phyloP scores from a whole-genome alignment of 495 filamentous ascomycete genomes.

The Achaetomiella virescens region DNA sequence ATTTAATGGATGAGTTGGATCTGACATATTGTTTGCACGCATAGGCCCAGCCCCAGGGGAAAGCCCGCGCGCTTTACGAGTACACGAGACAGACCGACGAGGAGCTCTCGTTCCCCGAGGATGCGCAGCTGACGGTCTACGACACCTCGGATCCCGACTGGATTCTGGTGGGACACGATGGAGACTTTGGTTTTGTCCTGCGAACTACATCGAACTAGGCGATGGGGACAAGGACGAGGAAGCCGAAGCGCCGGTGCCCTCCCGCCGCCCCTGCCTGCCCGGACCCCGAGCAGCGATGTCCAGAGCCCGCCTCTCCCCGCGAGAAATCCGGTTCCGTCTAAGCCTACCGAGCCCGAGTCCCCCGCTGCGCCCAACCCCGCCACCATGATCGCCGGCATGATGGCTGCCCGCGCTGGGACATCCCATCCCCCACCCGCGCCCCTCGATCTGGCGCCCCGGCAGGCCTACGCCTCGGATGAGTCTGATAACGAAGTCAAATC shows the following conservation, averaged over 20 bases:
- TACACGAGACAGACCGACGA: conserved; percentile 97
- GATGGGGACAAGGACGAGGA: conserved; percentile 24
- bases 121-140: conserved; percentile 74
- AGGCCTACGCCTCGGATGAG: conserved; percentile 25
- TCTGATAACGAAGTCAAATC: conserved; percentile 31
- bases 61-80: conserved; percentile 86
- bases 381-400: conserved; percentile 64
- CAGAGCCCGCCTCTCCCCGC: conserved; percentile 32
- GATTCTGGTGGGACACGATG: conserved; percentile 81
- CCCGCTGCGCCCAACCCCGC: conserved; percentile 55
- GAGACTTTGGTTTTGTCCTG: conserved; percentile 94
- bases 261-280: conserved; percentile 30
- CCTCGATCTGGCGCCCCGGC: conserved; percentile 18
- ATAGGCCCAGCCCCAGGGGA: conserved; percentile 63
- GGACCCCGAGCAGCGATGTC: conserved; percentile 26
- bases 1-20: background rate
- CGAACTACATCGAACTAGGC: conserved; percentile 84
- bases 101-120: conserved; percentile 92
- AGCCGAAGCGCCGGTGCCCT: conserved; percentile 19
- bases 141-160: conserved; percentile 92
- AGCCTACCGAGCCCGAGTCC: conserved; percentile 20
- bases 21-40: background rate
- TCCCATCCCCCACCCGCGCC: conserved; percentile 21
- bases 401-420: conserved; percentile 45
- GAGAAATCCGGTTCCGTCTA: conserved; percentile 25